Percentiles rank a stretch among this genome's conserved stretches.
Evolutionary conservation across 1,284 basidiomycete genomes (phyloP).

Genomic region (Naganishia sp.): DNA sequence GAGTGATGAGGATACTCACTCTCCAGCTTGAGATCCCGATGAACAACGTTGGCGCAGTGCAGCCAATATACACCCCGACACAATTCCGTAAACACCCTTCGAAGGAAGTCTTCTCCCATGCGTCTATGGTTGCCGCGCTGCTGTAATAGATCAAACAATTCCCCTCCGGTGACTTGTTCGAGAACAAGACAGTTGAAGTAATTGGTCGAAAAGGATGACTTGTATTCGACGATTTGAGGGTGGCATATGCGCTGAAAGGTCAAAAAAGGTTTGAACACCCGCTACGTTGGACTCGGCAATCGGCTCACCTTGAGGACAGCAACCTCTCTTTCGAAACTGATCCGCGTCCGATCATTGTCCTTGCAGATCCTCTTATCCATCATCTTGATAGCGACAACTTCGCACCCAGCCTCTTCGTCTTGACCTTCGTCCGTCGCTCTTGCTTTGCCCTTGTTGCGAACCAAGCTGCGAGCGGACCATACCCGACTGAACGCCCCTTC

Average conservation of each 20-base stretch:
- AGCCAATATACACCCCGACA: constrained; percentile 83
- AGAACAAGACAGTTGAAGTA: constrained; percentile 78
- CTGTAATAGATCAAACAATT: constrained; percentile 77
- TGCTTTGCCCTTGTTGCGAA: constrained; percentile 50
- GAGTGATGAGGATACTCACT: constrained; percentile 62
- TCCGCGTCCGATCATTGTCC: constrained; percentile 68
- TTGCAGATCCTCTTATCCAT: constrained; percentile 64
- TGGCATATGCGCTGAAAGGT: constrained; percentile 71
- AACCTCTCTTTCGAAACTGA: constrained; percentile 82
- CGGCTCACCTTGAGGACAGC: constrained; percentile 72
- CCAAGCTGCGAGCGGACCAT: constrained; percentile 66
- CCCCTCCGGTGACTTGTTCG: constrained; percentile 76
- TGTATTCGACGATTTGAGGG: constrained; percentile 74
- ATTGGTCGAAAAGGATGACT: constrained; percentile 72
- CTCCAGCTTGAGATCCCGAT: constrained; percentile 91
- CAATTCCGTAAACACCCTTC: constrained; percentile 77
- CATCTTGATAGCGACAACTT: constrained; percentile 80
- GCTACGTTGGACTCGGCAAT: too few relatives aligned
- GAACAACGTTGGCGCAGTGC: constrained; percentile 81
- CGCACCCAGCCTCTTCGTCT: constrained; percentile 26
- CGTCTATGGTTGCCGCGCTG: constrained; percentile 60
- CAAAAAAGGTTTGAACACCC: too few relatives aligned
- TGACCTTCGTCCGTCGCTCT: constrained; percentile 5
- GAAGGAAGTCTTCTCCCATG: constrained; percentile 60
- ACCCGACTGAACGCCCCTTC: constrained; percentile 75